Conservation (phyloP, 306 rosid genomes). For the Acacia acuminata region DNA sequence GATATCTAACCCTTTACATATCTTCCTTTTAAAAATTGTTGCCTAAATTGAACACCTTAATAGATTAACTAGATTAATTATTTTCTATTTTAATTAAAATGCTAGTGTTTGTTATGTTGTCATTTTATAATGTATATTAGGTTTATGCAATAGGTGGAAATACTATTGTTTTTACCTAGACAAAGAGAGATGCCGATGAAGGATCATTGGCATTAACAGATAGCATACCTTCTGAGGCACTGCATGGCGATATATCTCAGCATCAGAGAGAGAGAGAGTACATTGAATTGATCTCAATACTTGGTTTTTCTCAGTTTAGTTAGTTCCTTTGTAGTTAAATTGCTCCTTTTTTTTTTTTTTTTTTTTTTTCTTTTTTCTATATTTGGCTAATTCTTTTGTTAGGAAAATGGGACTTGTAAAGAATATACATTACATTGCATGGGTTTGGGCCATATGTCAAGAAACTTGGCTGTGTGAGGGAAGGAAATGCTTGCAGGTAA, state of each 20-base stretch:
- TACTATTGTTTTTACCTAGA: constrained; percentile 95
- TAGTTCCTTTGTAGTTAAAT: no score
- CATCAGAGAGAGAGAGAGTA: constrained; percentile 88
- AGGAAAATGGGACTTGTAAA: no score
- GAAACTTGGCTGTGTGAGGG: no score
- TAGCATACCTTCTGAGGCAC: constrained; percentile 89
- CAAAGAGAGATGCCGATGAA: constrained; percentile 98
- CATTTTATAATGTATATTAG: constrained; percentile 45
- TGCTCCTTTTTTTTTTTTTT: no score
- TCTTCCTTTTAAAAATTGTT: neutral
- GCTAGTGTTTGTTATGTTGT: constrained; percentile 6
- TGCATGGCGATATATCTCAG: constrained; percentile 99
- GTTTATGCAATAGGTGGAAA: constrained; percentile 66
- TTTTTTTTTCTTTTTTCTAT: no score
- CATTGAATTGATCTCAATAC: constrained; percentile 73
- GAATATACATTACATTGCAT: no score
- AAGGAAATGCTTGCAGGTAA: no score
- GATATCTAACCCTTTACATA: constrained; percentile 16
- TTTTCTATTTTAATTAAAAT: constrained; percentile 19
- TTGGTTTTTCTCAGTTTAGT: no score
- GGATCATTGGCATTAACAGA: constrained; percentile 83
- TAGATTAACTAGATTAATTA: constrained; percentile 7
- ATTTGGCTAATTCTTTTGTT: no score
- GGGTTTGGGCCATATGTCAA: no score
- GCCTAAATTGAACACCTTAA: neutral